Conservation (phyloP, 495 filamentous ascomycete genomes). For the Thermothielavioides terrestris region DNA sequence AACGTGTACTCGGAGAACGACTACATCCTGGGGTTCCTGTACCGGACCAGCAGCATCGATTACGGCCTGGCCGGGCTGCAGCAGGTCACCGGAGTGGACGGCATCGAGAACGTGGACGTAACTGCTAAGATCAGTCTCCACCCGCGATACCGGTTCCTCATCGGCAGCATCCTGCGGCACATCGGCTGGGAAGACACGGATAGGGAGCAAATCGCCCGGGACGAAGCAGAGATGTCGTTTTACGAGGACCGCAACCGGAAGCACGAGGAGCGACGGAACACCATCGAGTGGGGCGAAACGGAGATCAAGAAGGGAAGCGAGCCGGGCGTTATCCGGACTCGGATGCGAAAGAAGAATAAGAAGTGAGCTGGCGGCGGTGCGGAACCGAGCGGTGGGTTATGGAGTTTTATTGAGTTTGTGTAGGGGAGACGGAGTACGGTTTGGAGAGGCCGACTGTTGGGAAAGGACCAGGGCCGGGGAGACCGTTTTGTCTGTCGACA, state of each 20-base stretch:
- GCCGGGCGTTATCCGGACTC: constrained; percentile 21
- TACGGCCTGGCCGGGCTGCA: constrained; percentile 52
- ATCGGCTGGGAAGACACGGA: constrained; percentile 51
- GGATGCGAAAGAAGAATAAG: constrained; percentile 21
- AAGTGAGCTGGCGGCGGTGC: constrained; percentile 12
- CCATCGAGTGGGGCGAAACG: constrained; percentile 5
- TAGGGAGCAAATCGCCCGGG: constrained; percentile 32
- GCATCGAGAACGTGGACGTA: constrained; percentile 51
- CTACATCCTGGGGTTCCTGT: constrained; percentile 52
- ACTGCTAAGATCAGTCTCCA: constrained; percentile 47
- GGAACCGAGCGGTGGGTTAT: no score
- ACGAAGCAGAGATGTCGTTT: constrained; percentile 26
- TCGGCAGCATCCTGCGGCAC: constrained; percentile 45
- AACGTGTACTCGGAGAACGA: constrained; percentile 55
- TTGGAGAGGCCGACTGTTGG: background rate
- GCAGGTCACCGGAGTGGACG: constrained; percentile 41
- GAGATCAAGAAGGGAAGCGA: constrained; percentile 15
- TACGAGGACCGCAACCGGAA: constrained; percentile 20
- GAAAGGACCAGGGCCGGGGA: background rate
- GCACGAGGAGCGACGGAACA: constrained; percentile 20
- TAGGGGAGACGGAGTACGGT: background rate
- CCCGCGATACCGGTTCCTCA: constrained; percentile 45
- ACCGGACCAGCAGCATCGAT: constrained; percentile 44
- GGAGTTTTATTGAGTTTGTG: background rate
- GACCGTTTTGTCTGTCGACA: background rate